These are phyloP conservation scores for Polyporus tsugae DNA, from an alignment of 1,284 basidiomycete species.

Conservation along the genomic window DNA sequence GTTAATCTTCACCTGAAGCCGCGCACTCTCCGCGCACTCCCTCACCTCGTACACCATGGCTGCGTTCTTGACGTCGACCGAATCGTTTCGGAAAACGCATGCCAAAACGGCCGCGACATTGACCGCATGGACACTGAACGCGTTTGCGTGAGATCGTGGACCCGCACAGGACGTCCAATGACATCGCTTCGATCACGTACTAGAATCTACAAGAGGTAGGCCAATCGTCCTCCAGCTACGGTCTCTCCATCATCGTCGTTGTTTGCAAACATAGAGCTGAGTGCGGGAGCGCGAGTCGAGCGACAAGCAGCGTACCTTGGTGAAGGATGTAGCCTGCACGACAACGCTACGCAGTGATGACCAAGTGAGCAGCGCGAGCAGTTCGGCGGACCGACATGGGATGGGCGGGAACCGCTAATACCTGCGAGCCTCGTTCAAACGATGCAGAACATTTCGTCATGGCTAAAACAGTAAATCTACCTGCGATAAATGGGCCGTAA, in stretches of 20 bases:
- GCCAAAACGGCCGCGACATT: no score
- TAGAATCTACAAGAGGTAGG: conserved; percentile 88
- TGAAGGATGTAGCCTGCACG: conserved; percentile 70
- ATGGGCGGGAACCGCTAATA: conserved; percentile 75
- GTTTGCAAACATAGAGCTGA: conserved; percentile 56
- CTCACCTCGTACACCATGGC: no score
- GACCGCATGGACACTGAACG: no score
- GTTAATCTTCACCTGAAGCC: no score
- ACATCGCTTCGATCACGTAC: conserved; percentile 46
- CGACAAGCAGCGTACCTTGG: conserved; percentile 60
- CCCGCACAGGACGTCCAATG: no score
- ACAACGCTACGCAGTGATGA: conserved; percentile 90
- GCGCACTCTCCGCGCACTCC: no score
- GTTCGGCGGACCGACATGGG: conserved; percentile 79
- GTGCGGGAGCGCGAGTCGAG: neutral
- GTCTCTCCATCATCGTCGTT: conserved; percentile 95
- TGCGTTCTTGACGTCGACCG: no score
- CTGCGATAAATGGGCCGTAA: conserved; percentile 71
- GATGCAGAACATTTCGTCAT: neutral
- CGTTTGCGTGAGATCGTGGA: no score
- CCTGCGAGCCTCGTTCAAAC: conserved; percentile 49
- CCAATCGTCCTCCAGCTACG: conserved; percentile 87
- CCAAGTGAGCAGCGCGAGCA: conserved; percentile 85
- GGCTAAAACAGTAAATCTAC: conserved; percentile 44
- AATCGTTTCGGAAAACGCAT: no score